Evolutionary conservation across 2,329 filamentous ascomycete species (phyloP).

Genomic region (Talaromyces amestolkiae): DNA sequence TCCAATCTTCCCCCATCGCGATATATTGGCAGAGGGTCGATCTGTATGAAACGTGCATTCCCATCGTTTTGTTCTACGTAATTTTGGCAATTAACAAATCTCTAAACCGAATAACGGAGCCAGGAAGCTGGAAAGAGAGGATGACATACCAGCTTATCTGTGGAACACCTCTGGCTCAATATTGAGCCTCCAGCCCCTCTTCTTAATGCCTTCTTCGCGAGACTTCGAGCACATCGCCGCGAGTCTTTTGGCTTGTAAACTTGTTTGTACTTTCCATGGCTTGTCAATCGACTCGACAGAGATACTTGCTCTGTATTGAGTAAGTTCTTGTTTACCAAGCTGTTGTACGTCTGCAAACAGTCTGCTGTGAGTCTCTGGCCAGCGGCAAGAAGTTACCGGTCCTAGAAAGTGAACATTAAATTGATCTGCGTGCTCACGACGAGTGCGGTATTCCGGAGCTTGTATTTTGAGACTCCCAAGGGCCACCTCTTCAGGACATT

Average conservation of each 20-base stretch:
- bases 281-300: background rate
- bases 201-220: constrained; percentile 1
- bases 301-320: background rate
- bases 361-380: constrained; percentile 16
- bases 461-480: background rate
- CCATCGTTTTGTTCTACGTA: background rate
- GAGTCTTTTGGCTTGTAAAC: background rate
- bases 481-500: background rate
- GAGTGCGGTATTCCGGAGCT: constrained; percentile 1
- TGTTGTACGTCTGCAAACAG: constrained; percentile 17
- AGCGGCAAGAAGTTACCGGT: constrained; percentile 8
- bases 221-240: background rate
- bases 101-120: background rate
- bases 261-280: background rate
- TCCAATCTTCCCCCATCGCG: background rate
- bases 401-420: constrained; percentile 12
- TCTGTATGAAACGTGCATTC: background rate
- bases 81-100: background rate
- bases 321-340: background rate
- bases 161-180: constrained; percentile 20
- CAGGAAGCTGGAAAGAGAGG: background rate
- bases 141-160: constrained; percentile 8
- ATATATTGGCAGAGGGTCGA: background rate
- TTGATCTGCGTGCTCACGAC: background rate
- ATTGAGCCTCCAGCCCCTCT: constrained; percentile 19